Percentiles rank a stretch among this genome's conserved stretches.
Evolutionary conservation across 2,329 filamentous ascomycete genomes (phyloP).

Genomic region (Penicillium rolfsii): DNA sequence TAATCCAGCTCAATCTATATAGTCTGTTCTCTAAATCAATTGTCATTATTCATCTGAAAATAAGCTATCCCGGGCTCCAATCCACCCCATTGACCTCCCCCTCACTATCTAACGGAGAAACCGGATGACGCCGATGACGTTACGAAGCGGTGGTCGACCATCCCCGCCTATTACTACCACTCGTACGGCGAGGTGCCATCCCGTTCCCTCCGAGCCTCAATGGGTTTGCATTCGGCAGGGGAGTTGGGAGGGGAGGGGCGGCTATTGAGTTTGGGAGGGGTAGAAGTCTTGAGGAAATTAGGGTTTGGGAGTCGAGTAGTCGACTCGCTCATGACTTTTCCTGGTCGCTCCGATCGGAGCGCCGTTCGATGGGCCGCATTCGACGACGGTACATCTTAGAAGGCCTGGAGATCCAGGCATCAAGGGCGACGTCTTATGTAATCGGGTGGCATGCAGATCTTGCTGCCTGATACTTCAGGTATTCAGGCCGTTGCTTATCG

Average conservation of each 20-base stretch:
- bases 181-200: background rate
- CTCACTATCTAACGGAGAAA: slow-evolving; percentile 16
- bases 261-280: background rate
- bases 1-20: background rate
- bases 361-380: background rate
- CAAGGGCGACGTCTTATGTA: background rate
- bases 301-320: background rate
- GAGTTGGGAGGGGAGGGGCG: background rate
- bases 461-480: background rate
- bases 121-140: slow-evolving; percentile 33
- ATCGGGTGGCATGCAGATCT: background rate
- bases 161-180: background rate
- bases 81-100: background rate
- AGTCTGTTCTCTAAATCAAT: background rate
- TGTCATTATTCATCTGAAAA: background rate
- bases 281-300: background rate
- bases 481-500: background rate
- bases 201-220: slow-evolving; percentile 3
- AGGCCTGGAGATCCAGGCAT: background rate
- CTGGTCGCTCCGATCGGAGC: background rate
- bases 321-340: slow-evolving; percentile 1
- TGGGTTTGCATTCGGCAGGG: slow-evolving; percentile 7
- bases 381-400: background rate
- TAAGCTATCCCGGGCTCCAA: background rate
- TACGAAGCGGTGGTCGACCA: slow-evolving; percentile 22